Evolutionary conservation across 129 eudicot genomes (phyloP), one percentile per base, ranked within the genome.

Genomic region (Centella asiatica): DNA sequence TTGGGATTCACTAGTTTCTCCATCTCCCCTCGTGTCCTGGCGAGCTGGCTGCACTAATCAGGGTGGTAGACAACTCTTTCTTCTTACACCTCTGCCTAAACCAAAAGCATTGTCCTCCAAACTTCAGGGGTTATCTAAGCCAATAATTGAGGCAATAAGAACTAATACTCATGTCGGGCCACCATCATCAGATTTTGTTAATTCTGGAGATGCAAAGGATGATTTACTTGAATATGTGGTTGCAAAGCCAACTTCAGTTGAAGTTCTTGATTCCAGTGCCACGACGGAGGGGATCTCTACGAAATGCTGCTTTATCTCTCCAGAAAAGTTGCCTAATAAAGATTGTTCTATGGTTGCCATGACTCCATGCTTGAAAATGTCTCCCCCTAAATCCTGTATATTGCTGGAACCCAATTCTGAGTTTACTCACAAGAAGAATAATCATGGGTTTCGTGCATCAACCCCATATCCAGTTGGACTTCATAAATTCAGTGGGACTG

Each of bases 1-100:
- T 39, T 66, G 36, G 66, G 85, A 81, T 54, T 87, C 81, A 22
- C 69, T 87, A 64, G 83, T 92, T 33, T 92, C 98, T 40, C 95
- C 98, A 40, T 92, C 98, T 49, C 98, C 98, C 32, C 94, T 92
- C 1, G 98, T 92, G 55, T 87, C 95, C 29, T 92, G 98, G 98
- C 87, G 85, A 65, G 90, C 84, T 55, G 89, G 71, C 57, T 69
- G 80, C 65, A 61, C 76, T 31, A 65, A 64, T 28, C 94, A 84
- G 33, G 80, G 75, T 40, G 85, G 98, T 54, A 73, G 79, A 75
- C 95, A 81, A 72, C 77, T 92, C 29, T 92, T 87, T 73, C 50
- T 87, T 70, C 86, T 92, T 60, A 92, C 94, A 2, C 98, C 98
- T 67, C 64, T 92, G 60, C 94, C 87, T 70, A 70, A 68, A 61